These are phyloP conservation scores for Vararia minispora DNA, from an alignment of 768 basidiomycete genomes.

Conservation along the genomic window DNA sequence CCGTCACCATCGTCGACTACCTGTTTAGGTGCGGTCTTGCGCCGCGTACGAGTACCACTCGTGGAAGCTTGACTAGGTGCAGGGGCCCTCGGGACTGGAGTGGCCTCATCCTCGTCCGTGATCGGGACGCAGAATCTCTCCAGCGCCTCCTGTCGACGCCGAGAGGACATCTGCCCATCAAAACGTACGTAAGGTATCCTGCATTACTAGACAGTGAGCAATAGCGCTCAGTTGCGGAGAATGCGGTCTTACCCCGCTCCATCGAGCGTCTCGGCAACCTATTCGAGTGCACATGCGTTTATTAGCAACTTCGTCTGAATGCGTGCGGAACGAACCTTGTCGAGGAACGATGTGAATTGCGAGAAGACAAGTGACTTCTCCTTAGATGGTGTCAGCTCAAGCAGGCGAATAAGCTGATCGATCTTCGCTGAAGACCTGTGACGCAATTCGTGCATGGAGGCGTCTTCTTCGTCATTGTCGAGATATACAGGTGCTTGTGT, in stretches of 20 bases:
- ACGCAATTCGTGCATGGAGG: conserved; percentile 24
- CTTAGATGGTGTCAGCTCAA: conserved; percentile 50
- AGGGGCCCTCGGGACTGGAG: conserved; percentile 12
- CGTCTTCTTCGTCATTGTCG: conserved; percentile 29
- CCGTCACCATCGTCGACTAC: conserved; percentile 7
- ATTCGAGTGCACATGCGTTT: not conserved
- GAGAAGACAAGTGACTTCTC: conserved; percentile 86
- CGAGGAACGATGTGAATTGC: conserved; percentile 79
- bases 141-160: conserved; percentile 66
- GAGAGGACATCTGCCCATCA: conserved; percentile 80
- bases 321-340: conserved; percentile 41
- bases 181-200: conserved; percentile 75
- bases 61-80: conserved; percentile 5
- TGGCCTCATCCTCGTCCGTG: conserved; percentile 21
- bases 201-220: not conserved
- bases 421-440: conserved; percentile 73
- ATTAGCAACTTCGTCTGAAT: not conserved
- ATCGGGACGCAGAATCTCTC: conserved; percentile 63
- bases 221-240: not conserved
- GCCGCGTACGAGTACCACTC: not conserved
- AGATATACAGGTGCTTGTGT: conserved; percentile 43
- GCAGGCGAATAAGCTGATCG: conserved; percentile 64
- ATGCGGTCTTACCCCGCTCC: conserved; percentile 40
- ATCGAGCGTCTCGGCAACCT: conserved; percentile 65
- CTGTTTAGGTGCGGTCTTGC: not conserved